Evolutionary conservation across 148 eudicot genomes (phyloP), one percentile per base, ranked within the genome.

Genomic region (Rhododendron ovatum): DNA sequence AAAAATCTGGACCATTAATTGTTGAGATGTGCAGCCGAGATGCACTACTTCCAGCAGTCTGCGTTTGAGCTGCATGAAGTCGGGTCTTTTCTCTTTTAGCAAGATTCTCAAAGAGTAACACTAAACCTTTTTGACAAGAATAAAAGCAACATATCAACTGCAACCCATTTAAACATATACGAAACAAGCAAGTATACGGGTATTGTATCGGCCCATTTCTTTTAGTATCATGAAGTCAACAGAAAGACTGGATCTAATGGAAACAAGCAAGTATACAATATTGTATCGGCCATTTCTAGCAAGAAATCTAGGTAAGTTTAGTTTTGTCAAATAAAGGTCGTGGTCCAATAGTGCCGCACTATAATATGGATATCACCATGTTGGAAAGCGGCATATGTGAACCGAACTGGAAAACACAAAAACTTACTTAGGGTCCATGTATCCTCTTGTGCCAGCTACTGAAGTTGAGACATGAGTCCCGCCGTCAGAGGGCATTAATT

Each of bases 401-500:
- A 4, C 8, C 9, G 10, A 59, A 22, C 0, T 15, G n/a, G 24
- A 59, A 22, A 22, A 59, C 65, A 5, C 5, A 18, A 3, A 57
- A 12, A 84, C 79, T 84, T 71, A 50, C 85, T 69, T 61, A 1
- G 85, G 80, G 1, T 84, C 85, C 35, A 84, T 41, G 22, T 84
- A 84, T 1, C 85, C 80, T 0, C 2, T 6, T 7, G 85, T 84
- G 15, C 85, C 85, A 30, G 28, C 85, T 71, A 84, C 63, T 7
- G 5, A 33, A 30, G 85, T 45, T 28, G 33, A 73, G 33, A 84
- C 80, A 71, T 48, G 65, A 48, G 28, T 22, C 4, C 45, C 18
- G 0, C 14, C n/a, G 0, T 50, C 67, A 28, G 5, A 0, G 17
- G 85, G 85, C 2, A 84, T 28, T 24, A 71, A 15, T 71, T 71